Evolutionary conservation across 257 asterid genomes (phyloP), one percentile per base, ranked within the genome.

Genomic region (Paulownia fortunei): DNA sequence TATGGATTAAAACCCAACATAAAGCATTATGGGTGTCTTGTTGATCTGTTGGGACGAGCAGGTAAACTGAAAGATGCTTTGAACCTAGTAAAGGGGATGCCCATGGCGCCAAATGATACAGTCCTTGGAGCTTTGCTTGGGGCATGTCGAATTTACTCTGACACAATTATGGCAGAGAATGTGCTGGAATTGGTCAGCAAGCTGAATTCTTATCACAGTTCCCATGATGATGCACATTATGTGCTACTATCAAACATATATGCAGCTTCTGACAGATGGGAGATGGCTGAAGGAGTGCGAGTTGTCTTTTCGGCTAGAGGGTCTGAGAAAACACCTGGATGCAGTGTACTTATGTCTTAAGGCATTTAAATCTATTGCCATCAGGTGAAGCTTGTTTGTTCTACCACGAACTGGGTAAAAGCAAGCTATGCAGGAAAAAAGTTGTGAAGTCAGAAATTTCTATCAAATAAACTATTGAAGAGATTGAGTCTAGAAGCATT

Each of bases 251-350:
- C 97, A 0, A 90, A 81, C 79, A 88, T 94, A 39, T 88, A 88
- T 79, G 97, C 94, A 32, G 90, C 92, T 68, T 82, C 93, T 39
- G 96, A 90, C 69, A 87, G 84, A 80, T 94, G 98, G 98, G 91
- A 89, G 83, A 86, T 78, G 88, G 94, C 96, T 64, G 90, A 88
- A 85, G 76, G 82, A 19, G 86, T 84, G 79, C 87, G 96, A 61
- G 69, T 81, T 7, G 82, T 77, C 19, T 78, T 87, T 81, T 79
- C 84, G 10, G 84, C 69, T 76, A 85, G 37, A 60, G 91, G 92
- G 64, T 82, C 82, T 37, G 83, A 77, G 72, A 92, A 90, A 81
- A 65, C 79, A 64, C 88, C 90, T 10, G 97, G 97, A 46, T 70
- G 66, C 76, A 94, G 97, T 47, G 71, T 81, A 41, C 83, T 89